Conservation (phyloP, 306 rosid species). For the Sindora glabra region DNA sequence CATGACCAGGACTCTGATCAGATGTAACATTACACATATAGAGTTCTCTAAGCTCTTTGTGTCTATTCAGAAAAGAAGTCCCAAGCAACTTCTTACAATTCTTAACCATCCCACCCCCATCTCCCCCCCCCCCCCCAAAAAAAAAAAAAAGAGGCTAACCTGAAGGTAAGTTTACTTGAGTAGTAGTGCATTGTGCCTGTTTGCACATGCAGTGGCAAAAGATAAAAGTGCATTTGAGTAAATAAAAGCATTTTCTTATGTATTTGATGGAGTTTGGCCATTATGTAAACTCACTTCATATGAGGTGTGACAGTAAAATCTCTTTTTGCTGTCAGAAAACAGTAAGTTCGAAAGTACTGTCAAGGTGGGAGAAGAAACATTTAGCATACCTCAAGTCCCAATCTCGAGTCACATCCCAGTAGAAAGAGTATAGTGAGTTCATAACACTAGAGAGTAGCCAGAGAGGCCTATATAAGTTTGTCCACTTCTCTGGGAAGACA, state of each 20-base stretch:
- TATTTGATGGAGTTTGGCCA: neutral
- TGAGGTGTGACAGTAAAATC: neutral
- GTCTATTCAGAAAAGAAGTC: neutral
- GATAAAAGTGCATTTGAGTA: neutral
- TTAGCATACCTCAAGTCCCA: conserved; percentile 87
- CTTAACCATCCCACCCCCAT: neutral
- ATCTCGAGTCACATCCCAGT: conserved; percentile 97
- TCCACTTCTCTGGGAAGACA: too few relatives aligned
- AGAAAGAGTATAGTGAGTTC: conserved; percentile 90
- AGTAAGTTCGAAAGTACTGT: neutral
- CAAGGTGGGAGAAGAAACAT: conserved; percentile 3
- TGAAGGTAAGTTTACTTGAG: neutral
- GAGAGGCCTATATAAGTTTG: conserved; percentile 92
- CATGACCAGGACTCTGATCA: neutral
- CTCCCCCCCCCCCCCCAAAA: neutral
- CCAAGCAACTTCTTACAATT: neutral
- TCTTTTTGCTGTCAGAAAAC: neutral
- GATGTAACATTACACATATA: neutral
- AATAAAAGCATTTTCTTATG: conserved; percentile 2
- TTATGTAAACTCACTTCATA: conserved; percentile 2
- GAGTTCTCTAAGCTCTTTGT: neutral
- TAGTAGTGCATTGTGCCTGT: neutral
- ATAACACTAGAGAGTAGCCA: conserved; percentile 91
- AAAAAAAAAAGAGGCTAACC: neutral
- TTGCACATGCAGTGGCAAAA: neutral